Evolutionary conservation across 805 yeast genomes (phyloP).

Genomic region (Ogataea sp.): DNA sequence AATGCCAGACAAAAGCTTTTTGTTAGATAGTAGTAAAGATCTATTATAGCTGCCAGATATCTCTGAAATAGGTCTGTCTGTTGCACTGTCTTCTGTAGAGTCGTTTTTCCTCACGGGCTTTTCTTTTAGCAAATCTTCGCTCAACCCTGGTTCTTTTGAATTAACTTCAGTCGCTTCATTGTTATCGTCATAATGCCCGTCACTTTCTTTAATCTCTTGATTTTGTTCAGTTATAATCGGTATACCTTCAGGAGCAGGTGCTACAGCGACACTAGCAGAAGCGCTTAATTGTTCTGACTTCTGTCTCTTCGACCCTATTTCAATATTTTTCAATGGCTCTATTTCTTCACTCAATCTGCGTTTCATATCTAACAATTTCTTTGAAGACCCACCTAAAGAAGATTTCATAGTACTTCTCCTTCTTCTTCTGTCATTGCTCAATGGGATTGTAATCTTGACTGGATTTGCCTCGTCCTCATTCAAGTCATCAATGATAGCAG

Average conservation of each 20-base stretch:
- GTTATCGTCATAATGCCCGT: neutral
- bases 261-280: too few relatives aligned
- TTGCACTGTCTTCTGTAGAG: too few relatives aligned
- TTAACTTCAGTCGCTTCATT: neutral
- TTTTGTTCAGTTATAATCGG: too few relatives aligned
- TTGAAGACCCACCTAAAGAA: neutral
- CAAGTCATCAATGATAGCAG: neutral
- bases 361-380: neutral
- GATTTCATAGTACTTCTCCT: neutral
- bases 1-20: neutral
- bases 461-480: neutral
- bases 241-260: too few relatives aligned
- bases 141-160: neutral
- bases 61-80: too few relatives aligned
- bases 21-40: too few relatives aligned
- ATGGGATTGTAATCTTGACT: neutral
- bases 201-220: too few relatives aligned
- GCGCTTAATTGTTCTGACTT: too few relatives aligned
- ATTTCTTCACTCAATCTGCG: neutral
- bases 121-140: constrained; percentile 2
- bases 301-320: too few relatives aligned
- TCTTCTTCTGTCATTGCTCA: neutral
- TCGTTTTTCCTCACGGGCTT: too few relatives aligned
- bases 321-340: neutral
- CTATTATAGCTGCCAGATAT: too few relatives aligned